phyloP scores from a whole-genome alignment of 106 monocot genomes.

The Apostasia shenzhenica region DNA sequence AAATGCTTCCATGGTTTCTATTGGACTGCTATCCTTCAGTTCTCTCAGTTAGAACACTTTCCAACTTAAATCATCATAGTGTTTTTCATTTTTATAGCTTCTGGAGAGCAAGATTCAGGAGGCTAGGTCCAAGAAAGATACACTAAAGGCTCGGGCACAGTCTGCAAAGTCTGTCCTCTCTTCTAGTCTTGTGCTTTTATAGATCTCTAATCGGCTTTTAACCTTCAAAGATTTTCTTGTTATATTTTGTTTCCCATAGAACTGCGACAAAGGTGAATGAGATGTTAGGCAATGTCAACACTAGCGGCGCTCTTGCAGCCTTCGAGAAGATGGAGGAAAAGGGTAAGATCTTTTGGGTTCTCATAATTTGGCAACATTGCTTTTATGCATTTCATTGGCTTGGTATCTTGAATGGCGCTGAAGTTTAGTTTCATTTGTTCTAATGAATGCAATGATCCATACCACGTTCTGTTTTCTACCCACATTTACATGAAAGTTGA shows the following conservation, averaged over 20 bases:
- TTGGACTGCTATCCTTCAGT: background rate
- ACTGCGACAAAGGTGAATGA: slow-evolving; percentile 97
- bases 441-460: too few species aligned
- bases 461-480: too few species aligned
- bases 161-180: slow-evolving; percentile 72
- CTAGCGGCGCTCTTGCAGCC: slow-evolving; percentile 94
- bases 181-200: background rate
- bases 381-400: too few species aligned
- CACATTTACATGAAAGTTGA: too few species aligned
- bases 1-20: background rate
- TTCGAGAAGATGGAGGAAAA: slow-evolving; percentile 99
- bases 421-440: too few species aligned
- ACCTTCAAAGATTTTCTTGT: background rate
- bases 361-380: background rate
- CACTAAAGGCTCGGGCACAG: slow-evolving; percentile 94
- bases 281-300: slow-evolving; percentile 99
- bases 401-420: too few species aligned
- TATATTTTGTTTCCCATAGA: slow-evolving; percentile 32
- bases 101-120: slow-evolving; percentile 98
- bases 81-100: slow-evolving; percentile 36
- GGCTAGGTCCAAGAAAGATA: slow-evolving; percentile 98
- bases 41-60: background rate
- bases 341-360: slow-evolving; percentile 21
- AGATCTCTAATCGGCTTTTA: background rate
- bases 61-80: background rate